Conservation (phyloP, 208 protist species). For the Leishmania guyanensis region DNA sequence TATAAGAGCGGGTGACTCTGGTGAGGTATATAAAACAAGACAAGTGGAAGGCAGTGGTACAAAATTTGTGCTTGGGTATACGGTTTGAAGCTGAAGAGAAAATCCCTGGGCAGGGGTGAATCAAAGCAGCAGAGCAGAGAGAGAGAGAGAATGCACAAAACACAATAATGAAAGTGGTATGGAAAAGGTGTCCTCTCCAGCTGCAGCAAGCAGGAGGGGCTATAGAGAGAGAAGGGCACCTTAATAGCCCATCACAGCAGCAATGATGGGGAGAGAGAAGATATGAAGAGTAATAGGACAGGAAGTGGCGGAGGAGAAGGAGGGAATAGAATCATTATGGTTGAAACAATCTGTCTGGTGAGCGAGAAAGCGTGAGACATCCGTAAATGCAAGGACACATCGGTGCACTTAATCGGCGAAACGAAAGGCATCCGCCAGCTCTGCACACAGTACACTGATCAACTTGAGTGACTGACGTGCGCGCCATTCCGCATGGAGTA, state of each 20-base stretch:
- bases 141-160: background rate
- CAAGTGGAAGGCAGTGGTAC: background rate
- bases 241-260: background rate
- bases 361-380: background rate
- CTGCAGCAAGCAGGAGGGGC: background rate
- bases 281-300: background rate
- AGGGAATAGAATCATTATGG: background rate
- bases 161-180: background rate
- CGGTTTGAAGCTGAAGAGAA: background rate
- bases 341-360: background rate
- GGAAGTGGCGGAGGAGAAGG: background rate
- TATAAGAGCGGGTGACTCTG: background rate
- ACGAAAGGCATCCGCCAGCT: background rate
- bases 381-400: background rate
- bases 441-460: background rate
- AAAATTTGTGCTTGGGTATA: background rate
- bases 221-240: background rate
- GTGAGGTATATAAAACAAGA: background rate
- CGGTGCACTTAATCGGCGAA: background rate
- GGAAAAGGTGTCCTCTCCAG: background rate
- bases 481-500: background rate
- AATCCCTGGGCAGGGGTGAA: background rate
- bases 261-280: background rate
- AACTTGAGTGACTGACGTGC: background rate
- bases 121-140: background rate